Evolutionary conservation across 805 yeast species (phyloP).

Genomic region (Suhomyces sp.): DNA sequence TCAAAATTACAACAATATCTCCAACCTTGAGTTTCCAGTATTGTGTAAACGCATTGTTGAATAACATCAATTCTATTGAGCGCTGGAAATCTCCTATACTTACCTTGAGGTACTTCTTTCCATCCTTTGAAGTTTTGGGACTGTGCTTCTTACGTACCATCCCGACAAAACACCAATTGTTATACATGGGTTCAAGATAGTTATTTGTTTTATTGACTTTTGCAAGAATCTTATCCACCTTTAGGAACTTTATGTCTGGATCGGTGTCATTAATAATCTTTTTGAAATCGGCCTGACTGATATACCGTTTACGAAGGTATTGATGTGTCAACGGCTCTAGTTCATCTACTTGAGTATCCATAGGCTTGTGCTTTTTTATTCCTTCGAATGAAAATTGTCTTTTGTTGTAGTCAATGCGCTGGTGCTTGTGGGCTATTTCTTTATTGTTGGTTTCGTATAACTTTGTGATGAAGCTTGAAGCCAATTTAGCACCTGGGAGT

Average conservation of each 20-base stretch:
- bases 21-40: constrained; percentile 77
- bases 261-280: constrained; percentile 39
- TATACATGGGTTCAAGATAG: constrained; percentile 63
- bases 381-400: constrained; percentile 27
- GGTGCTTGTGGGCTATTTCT: constrained; percentile 4
- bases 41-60: constrained; percentile 64
- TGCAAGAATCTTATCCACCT: constrained; percentile 60
- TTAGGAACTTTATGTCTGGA: constrained; percentile 44
- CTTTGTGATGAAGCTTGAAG: constrained; percentile 20
- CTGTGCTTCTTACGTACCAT: constrained; percentile 58
- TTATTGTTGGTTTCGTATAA: constrained; percentile 15
- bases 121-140: constrained; percentile 44
- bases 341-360: constrained; percentile 17
- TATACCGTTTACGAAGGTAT: constrained; percentile 17
- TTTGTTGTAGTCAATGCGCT: constrained; percentile 20
- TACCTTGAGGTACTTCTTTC: constrained; percentile 55
- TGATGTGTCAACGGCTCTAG: constrained; percentile 20
- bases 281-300: constrained; percentile 35
- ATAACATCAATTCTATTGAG: constrained; percentile 58
- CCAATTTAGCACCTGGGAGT: not conserved
- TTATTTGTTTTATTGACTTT: constrained; percentile 63
- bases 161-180: constrained; percentile 83
- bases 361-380: constrained; percentile 9
- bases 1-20: constrained; percentile 68
- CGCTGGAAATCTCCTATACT: constrained; percentile 67